Base-by-base conservation (phyloP, 495 filamentous ascomycete genomes). In the Tuber microsphaerosporum region DNA sequence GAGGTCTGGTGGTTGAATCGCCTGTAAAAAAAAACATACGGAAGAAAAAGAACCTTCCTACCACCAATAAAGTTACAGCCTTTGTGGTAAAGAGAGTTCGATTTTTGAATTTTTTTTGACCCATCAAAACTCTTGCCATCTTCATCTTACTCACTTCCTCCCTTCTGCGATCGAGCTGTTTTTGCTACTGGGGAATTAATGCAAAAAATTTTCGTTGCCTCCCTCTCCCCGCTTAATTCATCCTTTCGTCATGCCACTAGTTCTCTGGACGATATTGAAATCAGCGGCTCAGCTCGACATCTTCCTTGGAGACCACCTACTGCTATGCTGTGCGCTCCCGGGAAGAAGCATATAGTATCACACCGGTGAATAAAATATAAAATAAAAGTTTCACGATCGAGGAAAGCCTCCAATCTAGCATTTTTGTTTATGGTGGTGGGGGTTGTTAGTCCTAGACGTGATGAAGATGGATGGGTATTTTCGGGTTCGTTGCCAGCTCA, bases 1-100 rank as follows among this genome's bases (percentile, higher is more conserved):
- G 69, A 56, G 51, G 44, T 8, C 41, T 16, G 34, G 56, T 37
- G 73, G 73, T 74, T 74, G 51, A 75, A 76, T 69, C 72, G 73
- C 39, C 43, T 56, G 41, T 45, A 68, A 42, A 37, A 7, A 46
- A 46, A 20, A 26, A 31, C 17, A 26, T 14, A 16, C 43, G 39
- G 71, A 71, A 46, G 71, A 70, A 43, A 70, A 69, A 46, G 48
- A 48, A n/a, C 10, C 7, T 61, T 26, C 9, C n/a, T 22, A 26
- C 51, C 51, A 14, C 51, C 51, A 14, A n/a, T 9, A 3, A 10
- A 12, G 10, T 1, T 22, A 3, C n/a, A n/a, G n/a, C n/a, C n/a
- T 61, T 26, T 0, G n/a, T 61, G 51, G 2, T 26, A 12, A 26
- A 61, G n/a, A 31, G 51, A 61, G 26, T 26, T 31, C 9, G 48